Base-by-base conservation (phyloP, 768 basidiomycete species). In the Mycena alexandri region DNA sequence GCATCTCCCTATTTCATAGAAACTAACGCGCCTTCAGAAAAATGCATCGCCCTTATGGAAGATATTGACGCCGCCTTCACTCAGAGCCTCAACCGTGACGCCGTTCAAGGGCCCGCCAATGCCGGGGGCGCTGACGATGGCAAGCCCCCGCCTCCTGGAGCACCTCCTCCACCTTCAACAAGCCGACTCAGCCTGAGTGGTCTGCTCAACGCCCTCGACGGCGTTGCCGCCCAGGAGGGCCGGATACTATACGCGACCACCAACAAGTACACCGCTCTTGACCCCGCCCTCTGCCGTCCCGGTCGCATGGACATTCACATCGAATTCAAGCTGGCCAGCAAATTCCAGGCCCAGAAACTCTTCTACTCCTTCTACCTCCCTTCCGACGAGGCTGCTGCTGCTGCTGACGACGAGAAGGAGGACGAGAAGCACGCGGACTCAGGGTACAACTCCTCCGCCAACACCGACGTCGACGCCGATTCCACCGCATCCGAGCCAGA, bases 231-330 rank as follows among this genome's bases (percentile, higher is more conserved):
- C 1, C 89, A 91, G 72, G 93, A 94, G 78, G 93, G 93, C n/a
- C 90, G 93, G 0, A 85, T 94, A 33, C 81, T 93, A 9, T 92
- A 92, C 58, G 92, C 92, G 5, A 93, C 92, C 5, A 93, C 92
- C 1, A 94, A 94, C 80, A 87, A 90, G 70, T 92, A 90, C 76
- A 74, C 77, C 10, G 79, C 86, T 2, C 87, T 95, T 29, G 93
- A 94, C 71, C 84, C 90, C 2, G 93, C 93, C 1, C 83, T 94
- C 25, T 86, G 85, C 72, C 88, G 93, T 47, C 90, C 93, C 1
- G 93, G 93, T 25, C 88, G 93, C 14, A 90, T 94, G 88, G 93
- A 94, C 74, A 74, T 93, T 21, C 90, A 93, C 70, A 79, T 94
- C 63, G 89, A 93, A 74, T 94, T 93, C 79, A 86, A 86, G 72